Evolutionary conservation across 2,329 filamentous ascomycete genomes (phyloP).

Genomic region (Curvularia lunata): DNA sequence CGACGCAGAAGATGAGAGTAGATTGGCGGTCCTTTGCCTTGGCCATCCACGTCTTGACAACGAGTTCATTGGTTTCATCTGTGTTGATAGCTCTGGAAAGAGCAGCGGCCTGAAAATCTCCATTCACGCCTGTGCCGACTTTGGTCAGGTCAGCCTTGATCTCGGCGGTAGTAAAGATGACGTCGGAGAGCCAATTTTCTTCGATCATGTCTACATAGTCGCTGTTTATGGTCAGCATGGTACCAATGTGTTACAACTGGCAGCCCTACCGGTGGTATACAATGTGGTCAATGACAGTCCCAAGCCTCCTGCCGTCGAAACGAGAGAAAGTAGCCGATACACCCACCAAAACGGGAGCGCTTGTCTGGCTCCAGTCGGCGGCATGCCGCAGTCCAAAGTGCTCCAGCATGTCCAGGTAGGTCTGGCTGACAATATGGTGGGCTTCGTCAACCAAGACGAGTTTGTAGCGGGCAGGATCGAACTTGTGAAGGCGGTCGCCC

Average conservation of each 20-base stretch:
- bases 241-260: too few species aligned
- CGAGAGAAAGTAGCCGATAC: constrained; percentile 84
- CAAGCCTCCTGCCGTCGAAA: constrained; percentile 82
- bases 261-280: constrained; percentile 78
- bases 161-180: constrained; percentile 92
- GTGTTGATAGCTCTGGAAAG: constrained; percentile 86
- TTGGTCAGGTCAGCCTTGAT: constrained; percentile 79
- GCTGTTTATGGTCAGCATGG: constrained; percentile 32
- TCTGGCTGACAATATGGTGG: constrained; percentile 88
- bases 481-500: constrained; percentile 78
- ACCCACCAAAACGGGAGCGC: constrained; percentile 70
- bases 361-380: constrained; percentile 44
- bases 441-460: constrained; percentile 94
- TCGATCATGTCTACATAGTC: constrained; percentile 82
- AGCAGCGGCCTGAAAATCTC: constrained; percentile 81
- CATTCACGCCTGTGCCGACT: constrained; percentile 68
- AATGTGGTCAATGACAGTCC: constrained; percentile 88
- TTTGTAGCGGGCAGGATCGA: constrained; percentile 80
- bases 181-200: constrained; percentile 88
- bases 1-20: constrained; percentile 93
- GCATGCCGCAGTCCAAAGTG: constrained; percentile 74
- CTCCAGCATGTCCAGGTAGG: constrained; percentile 76
- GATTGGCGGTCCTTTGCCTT: constrained; percentile 77
- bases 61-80: constrained; percentile 77
- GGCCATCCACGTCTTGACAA: constrained; percentile 82